phyloP scores from a whole-genome alignment of 1,284 basidiomycete species.

The Acaromyces ingoldii region DNA sequence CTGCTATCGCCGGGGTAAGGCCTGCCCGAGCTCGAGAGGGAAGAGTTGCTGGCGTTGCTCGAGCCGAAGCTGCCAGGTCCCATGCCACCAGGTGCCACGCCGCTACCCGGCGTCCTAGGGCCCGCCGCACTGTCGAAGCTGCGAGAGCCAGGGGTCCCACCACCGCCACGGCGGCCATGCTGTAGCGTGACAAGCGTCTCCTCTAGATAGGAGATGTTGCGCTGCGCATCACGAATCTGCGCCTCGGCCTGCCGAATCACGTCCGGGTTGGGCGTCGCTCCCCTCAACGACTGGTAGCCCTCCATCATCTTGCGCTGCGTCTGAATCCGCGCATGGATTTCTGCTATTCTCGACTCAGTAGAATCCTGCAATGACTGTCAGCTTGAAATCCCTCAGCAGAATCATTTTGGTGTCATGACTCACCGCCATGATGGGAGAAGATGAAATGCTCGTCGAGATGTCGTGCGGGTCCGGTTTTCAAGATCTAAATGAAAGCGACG shows the following conservation, averaged over 20 bases:
- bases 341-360: constrained; percentile 79
- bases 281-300: constrained; percentile 71
- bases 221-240: constrained; percentile 81
- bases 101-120: not conserved
- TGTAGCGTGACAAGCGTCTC: constrained; percentile 77
- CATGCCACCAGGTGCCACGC: constrained; percentile 12
- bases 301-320: constrained; percentile 88
- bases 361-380: constrained; percentile 21
- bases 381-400: not conserved
- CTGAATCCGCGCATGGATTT: constrained; percentile 81
- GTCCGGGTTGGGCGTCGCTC: constrained; percentile 79
- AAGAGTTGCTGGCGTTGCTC: constrained; percentile 9
- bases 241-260: constrained; percentile 68
- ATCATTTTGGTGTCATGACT: no score
- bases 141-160: not conserved
- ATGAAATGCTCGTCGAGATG: no score
- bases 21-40: constrained; percentile 15
- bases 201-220: constrained; percentile 80
- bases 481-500: no score
- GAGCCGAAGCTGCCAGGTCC: constrained; percentile 26
- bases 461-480: no score
- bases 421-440: no score
- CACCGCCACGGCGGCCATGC: constrained; percentile 60
- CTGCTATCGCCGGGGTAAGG: constrained; percentile 30
- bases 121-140: not conserved